Evolutionary conservation across 176 grass and related monocot species (phyloP).

Genomic region (Urochloa ruziziensis): DNA sequence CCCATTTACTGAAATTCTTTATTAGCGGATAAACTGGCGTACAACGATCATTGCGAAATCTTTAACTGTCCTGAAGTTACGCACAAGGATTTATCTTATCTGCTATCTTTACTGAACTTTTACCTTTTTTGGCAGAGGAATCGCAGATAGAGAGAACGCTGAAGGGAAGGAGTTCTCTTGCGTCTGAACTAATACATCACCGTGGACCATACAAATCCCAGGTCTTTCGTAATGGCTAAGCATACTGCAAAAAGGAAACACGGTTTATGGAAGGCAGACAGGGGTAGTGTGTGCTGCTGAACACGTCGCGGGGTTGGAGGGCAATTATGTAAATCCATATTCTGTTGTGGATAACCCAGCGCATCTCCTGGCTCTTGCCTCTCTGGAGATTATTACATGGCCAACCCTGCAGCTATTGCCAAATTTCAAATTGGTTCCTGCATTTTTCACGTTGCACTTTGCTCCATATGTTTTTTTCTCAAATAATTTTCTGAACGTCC

Average conservation of each 20-base stretch:
- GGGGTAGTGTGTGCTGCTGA: not conserved
- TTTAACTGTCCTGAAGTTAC: not conserved
- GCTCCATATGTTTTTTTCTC: not conserved
- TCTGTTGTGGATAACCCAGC: constrained; percentile 1
- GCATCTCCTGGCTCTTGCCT: too few relatives aligned
- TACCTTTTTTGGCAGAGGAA: not conserved
- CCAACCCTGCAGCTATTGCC: not conserved
- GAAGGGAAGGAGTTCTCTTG: not conserved
- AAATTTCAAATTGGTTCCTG: not conserved
- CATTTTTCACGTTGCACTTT: not conserved
- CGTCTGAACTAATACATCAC: not conserved
- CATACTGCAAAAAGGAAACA: not conserved
- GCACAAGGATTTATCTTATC: not conserved
- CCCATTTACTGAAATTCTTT: not conserved
- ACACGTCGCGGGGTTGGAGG: not conserved
- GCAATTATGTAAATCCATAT: constrained; percentile 4
- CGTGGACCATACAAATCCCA: not conserved
- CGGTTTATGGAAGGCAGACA: too few relatives aligned
- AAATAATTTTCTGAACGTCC: not conserved
- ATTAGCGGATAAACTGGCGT: not conserved
- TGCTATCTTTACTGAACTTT: not conserved
- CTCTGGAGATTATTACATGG: not conserved
- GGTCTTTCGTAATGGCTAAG: not conserved
- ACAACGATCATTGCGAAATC: not conserved
- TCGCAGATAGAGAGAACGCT: too few relatives aligned